Evolutionary conservation across 164 flowering plant genomes (phyloP).

Genomic region (Liriodendron chinense): DNA sequence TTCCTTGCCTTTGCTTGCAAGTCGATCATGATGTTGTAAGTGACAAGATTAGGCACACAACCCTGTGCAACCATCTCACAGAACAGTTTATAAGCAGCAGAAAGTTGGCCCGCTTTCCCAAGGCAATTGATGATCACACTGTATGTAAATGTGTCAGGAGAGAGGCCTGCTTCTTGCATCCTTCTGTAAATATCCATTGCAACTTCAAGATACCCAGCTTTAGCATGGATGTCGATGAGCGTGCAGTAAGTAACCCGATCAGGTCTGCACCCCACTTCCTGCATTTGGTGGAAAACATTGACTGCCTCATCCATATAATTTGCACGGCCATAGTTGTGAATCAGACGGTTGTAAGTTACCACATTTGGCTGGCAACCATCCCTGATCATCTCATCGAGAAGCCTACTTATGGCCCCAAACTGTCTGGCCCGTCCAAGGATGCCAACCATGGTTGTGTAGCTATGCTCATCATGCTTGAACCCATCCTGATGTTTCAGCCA

Average conservation of each 20-base stretch:
- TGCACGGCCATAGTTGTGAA: conserved; percentile 94
- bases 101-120: conserved; percentile 87
- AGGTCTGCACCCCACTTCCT: conserved; percentile 65
- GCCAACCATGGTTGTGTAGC: conserved; percentile 96
- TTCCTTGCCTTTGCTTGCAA: conserved; percentile 92
- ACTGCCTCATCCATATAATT: conserved; percentile 75
- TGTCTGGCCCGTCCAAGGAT: conserved; percentile 83
- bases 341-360: conserved; percentile 90
- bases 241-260: conserved; percentile 96
- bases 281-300: conserved; percentile 69
- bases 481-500: conserved; percentile 78
- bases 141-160: conserved; percentile 96
- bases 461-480: conserved; percentile 92
- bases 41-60: conserved; percentile 79
- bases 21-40: conserved; percentile 95
- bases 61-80: conserved; percentile 88
- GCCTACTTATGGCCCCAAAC: conserved; percentile 56
- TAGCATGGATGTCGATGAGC: conserved; percentile 95
- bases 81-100: conserved; percentile 69
- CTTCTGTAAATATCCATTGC: conserved; percentile 80
- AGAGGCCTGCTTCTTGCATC: conserved; percentile 84
- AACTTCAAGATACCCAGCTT: conserved; percentile 89
- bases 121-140: conserved; percentile 96
- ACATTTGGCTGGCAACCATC: conserved; percentile 91
- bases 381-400: conserved; percentile 78